Base-by-base conservation (phyloP, 2,329 filamentous ascomycete species). In the Parascedosporium putredinis region DNA sequence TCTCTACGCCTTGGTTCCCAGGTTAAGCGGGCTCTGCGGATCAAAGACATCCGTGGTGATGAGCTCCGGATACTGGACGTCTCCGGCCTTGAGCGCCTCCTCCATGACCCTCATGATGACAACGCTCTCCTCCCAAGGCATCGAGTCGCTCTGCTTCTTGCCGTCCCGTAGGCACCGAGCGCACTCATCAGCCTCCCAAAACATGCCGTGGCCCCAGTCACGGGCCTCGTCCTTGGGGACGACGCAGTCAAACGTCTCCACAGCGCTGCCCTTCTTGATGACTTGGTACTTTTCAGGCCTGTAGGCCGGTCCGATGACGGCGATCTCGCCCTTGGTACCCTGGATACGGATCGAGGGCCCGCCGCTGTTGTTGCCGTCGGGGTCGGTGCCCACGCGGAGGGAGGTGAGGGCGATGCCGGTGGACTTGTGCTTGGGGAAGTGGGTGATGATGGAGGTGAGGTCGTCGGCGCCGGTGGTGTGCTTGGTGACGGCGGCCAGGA, bases 161-260 rank as follows among this genome's bases (percentile, higher is more conserved):
- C 88, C 86, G 62, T 93, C 88, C 40, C 84, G 73, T 51, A 95
- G 61, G 56, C 84, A 87, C 43, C 82, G 74, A 24, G 83, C 86
- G 55, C 79, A 84, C 70, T 88, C 86, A 62, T 90, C 86, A 1
- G 87, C 87, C 64, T 90, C 85, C 84, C 84, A 91, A 68, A 88
- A 93, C 86, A 94, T 93, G 46, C 88, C 88, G 55, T 88, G 83
- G 9, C 87, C 88, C 67, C 69, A 74, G 55, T 60, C 56, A 23
- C 67, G 61, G 55, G 66, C 68, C 22, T 65, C 57, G 57, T 80
- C 76, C 50, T 62, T 61, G 36, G 77, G 76, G 40, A 78, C 72
- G 10, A 75, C 73, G 59, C 70, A 76, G 56, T 76, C 69, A 47
- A 79, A 68, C 10, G 72, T 64, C 57, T 78, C 73, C 24, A 71